These are phyloP conservation scores for Cystobasidium onofrii DNA, from an alignment of 768 basidiomycete species.

Conservation along the genomic window DNA sequence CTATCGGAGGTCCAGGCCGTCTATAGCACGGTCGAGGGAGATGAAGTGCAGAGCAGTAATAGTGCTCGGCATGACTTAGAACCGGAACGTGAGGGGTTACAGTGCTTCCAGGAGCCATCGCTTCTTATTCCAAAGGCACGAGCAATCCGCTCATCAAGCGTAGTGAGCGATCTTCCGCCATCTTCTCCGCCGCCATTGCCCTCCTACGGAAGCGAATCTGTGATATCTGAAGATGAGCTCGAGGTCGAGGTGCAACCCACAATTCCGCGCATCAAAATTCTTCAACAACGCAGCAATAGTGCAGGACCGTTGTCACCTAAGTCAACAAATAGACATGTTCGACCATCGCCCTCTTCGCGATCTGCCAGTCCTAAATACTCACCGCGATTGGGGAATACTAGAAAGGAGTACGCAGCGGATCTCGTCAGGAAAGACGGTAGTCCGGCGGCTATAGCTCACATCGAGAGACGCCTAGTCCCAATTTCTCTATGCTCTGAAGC, in stretches of 20 bases:
- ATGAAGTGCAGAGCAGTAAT: too few relatives aligned
- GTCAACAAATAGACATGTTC: neutral
- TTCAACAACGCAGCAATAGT: neutral
- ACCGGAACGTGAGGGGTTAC: too few relatives aligned
- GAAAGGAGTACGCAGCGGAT: too few relatives aligned
- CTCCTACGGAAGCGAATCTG: neutral
- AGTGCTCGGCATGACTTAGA: too few relatives aligned
- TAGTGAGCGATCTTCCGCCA: neutral
- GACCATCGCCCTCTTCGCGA: neutral
- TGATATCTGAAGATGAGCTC: neutral
- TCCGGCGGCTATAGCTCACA: too few relatives aligned
- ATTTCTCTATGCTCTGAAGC: too few relatives aligned
- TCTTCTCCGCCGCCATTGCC: neutral
- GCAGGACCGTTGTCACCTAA: neutral
- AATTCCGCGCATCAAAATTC: neutral
- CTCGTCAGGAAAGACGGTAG: too few relatives aligned
- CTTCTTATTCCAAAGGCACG: neutral
- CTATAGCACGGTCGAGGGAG: too few relatives aligned
- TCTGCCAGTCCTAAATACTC: neutral
- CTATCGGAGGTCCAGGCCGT: too few relatives aligned
- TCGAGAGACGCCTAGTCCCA: too few relatives aligned
- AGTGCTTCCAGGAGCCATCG: too few relatives aligned
- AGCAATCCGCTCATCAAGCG: neutral
- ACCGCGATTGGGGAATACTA: neutral
- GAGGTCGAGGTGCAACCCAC: neutral